phyloP scores from a whole-genome alignment of 352 stramenopile species.

The Blastocystis sp. region DNA sequence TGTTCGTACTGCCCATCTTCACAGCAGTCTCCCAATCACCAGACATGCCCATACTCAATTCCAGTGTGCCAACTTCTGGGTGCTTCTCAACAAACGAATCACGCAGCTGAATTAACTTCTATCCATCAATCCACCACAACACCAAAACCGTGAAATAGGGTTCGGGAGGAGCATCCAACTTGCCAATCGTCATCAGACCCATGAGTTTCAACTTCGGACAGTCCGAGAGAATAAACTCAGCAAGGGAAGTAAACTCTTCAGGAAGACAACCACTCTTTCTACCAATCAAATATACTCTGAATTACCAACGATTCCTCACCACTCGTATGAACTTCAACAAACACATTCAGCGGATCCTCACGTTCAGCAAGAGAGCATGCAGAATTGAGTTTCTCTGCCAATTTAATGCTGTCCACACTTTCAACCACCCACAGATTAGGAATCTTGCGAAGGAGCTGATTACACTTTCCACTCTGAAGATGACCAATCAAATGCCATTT shows the following conservation, averaged over 20 bases:
- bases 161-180: slow-evolving; percentile 76
- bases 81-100: slow-evolving; percentile 28
- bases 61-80: slow-evolving; percentile 73
- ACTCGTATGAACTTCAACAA: slow-evolving; percentile 96
- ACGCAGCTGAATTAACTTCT: slow-evolving; percentile 50
- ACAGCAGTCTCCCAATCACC: slow-evolving; percentile 94
- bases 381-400: slow-evolving; percentile 90
- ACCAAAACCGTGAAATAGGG: slow-evolving; percentile 73
- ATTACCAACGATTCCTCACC: slow-evolving; percentile 82
- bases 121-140: background rate
- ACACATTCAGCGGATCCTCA: slow-evolving; percentile 82
- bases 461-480: slow-evolving; percentile 96
- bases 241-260: slow-evolving; percentile 78
- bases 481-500: slow-evolving; percentile 97
- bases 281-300: background rate
- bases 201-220: slow-evolving; percentile 87
- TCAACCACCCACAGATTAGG: slow-evolving; percentile 90
- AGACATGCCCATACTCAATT: slow-evolving; percentile 99
- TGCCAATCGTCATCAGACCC: slow-evolving; percentile 97
- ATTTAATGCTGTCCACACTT: slow-evolving; percentile 91
- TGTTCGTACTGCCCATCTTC: slow-evolving; percentile 86
- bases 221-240: slow-evolving; percentile 81
- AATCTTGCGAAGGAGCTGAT: slow-evolving; percentile 82
- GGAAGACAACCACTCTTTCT: slow-evolving; percentile 85
- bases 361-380: slow-evolving; percentile 75